Conservation (phyloP, 768 basidiomycete species). For the Tricholoma sp. region DNA sequence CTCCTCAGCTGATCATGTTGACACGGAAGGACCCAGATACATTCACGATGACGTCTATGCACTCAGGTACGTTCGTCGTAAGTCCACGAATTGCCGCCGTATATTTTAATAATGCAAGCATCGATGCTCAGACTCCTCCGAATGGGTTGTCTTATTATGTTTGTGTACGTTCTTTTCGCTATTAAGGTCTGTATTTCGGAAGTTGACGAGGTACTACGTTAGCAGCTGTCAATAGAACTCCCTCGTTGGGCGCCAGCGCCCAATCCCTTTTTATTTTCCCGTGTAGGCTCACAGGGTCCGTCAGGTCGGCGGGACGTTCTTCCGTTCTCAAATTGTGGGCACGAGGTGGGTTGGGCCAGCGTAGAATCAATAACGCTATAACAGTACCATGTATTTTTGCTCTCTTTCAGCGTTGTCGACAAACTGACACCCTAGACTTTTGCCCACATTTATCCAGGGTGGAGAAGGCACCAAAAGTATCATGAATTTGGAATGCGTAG, state of each 20-base stretch:
- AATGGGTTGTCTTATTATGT: not conserved
- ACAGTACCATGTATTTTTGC: not conserved
- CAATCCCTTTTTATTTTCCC: not conserved
- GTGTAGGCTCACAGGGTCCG: not conserved
- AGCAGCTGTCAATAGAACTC: not conserved
- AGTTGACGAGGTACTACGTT: not conserved
- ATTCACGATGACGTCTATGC: not conserved
- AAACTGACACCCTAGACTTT: not conserved
- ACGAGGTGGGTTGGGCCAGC: not conserved
- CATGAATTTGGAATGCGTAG: not conserved
- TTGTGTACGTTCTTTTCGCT: not conserved
- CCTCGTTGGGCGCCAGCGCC: no score
- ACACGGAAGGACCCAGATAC: not conserved
- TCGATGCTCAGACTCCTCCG: not conserved
- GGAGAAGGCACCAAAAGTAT: not conserved
- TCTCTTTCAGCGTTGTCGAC: not conserved
- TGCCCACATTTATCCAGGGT: not conserved
- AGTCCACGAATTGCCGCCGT: not conserved
- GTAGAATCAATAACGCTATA: not conserved
- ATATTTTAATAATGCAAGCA: not conserved
- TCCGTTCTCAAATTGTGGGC: not conserved
- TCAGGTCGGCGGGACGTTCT: not conserved
- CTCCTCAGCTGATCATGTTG: not conserved
- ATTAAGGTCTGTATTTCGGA: not conserved
- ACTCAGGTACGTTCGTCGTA: not conserved